These are phyloP conservation scores for Penicillium sp. DNA, from an alignment of 2,329 filamentous ascomycete genomes.

Conservation along the genomic window DNA sequence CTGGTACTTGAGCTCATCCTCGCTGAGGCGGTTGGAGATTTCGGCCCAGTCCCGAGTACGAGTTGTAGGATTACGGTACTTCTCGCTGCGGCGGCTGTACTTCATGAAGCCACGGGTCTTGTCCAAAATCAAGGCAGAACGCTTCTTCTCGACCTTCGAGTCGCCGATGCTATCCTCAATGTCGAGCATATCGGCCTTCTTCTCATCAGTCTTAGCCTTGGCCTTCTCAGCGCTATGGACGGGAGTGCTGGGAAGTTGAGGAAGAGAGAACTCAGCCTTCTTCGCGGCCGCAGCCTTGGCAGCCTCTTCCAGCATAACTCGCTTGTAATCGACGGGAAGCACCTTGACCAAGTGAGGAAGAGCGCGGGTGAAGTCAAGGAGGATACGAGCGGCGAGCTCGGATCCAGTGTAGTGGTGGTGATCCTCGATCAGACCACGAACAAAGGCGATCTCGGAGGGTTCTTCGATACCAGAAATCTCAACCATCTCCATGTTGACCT, in stretches of 20 bases:
- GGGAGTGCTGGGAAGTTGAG: conserved; percentile 65
- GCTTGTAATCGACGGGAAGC: conserved; percentile 93
- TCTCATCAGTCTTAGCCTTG: conserved; percentile 61
- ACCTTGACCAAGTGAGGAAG: conserved; percentile 91
- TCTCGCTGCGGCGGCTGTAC: conserved; percentile 88
- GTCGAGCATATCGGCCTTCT: conserved; percentile 73
- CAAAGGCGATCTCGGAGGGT: conserved; percentile 81
- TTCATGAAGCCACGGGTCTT: conserved; percentile 99
- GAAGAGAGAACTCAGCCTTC: conserved; percentile 78
- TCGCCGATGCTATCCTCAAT: conserved; percentile 91
- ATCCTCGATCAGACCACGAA: conserved; percentile 90
- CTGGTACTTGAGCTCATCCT: conserved; percentile 96
- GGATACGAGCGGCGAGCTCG: conserved; percentile 85
- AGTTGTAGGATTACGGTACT: conserved; percentile 82
- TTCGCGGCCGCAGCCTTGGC: conserved; percentile 82
- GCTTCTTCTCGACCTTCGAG: conserved; percentile 82
- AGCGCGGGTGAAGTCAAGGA: conserved; percentile 93
- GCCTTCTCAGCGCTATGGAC: conserved; percentile 54
- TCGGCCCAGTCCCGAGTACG: conserved; percentile 93
- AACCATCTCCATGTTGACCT: conserved; percentile 98
- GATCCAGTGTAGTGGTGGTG: conserved; percentile 98
- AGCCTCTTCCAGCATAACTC: conserved; percentile 81
- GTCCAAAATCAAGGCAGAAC: conserved; percentile 87
- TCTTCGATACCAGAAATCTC: conserved; percentile 83
- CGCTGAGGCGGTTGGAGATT: conserved; percentile 80